Percentiles rank a stretch among this genome's conserved stretches.
Conservation (phyloP, 1,139 yeast species). For the Sugiyamaella neomexicana region DNA sequence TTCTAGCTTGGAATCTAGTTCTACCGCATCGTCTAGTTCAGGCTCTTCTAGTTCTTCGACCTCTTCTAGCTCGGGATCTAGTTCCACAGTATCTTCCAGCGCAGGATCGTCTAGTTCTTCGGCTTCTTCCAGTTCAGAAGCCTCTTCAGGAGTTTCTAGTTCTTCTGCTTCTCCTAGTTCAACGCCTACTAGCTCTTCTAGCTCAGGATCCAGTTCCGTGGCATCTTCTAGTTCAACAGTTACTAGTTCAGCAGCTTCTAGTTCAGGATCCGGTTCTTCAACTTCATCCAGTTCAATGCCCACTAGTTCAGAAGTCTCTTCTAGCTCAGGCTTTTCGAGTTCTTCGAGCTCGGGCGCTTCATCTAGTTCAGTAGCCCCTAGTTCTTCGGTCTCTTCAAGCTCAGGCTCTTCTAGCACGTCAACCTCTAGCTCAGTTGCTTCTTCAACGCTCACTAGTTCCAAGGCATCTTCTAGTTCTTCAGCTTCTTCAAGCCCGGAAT, state of each 20-base stretch:
- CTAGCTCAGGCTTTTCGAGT: too few relatives aligned
- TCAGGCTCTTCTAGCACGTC: not conserved
- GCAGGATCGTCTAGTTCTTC: too few relatives aligned
- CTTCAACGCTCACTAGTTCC: not conserved
- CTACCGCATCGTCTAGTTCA: not conserved
- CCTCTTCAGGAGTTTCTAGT: too few relatives aligned
- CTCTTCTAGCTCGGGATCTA: slow-evolving; percentile 19
- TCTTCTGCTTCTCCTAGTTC: too few relatives aligned
- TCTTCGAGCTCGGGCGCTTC: slow-evolving; percentile 4
- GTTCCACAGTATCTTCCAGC: not conserved
- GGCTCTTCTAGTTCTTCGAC: slow-evolving; percentile 6
- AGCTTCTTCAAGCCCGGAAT: not conserved
- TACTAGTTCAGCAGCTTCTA: not conserved
- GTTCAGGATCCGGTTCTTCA: too few relatives aligned
- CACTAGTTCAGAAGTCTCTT: too few relatives aligned
- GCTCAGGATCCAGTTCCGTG: too few relatives aligned
- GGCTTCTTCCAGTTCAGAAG: too few relatives aligned
- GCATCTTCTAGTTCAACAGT: too few relatives aligned
- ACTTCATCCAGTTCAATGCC: too few relatives aligned
- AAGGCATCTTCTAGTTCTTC: too few relatives aligned
- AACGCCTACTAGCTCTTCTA: not conserved
- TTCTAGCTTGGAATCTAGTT: not conserved
- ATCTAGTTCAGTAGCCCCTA: not conserved
- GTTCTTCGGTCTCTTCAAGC: not conserved
- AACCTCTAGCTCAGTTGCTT: too few relatives aligned